A percentile compares a stretch with the other conserved stretches of the same genome.
These are phyloP conservation scores for Hyaloscypha hepaticicola DNA, from an alignment of 495 filamentous ascomycete genomes.

Conservation along the genomic window DNA sequence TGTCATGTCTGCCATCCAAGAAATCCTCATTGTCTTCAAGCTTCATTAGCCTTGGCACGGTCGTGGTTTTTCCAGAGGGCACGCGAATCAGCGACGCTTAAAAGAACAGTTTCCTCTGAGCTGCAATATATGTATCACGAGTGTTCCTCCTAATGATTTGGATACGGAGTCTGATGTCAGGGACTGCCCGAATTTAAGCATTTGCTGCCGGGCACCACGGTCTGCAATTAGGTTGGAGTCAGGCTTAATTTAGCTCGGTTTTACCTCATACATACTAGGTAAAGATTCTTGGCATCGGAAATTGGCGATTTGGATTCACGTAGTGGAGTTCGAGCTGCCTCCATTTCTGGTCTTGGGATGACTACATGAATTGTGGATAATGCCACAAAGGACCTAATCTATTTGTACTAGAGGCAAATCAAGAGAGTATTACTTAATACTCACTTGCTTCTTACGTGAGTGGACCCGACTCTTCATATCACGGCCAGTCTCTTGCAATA, in stretches of 20 bases:
- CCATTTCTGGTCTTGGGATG: not conserved
- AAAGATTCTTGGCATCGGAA: no score
- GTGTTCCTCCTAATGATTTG: no score
- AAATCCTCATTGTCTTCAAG: slow-evolving; percentile 1
- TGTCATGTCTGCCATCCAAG: not conserved
- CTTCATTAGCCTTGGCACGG: not conserved
- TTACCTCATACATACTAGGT: not conserved
- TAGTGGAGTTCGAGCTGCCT: not conserved
- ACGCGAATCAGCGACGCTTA: not conserved
- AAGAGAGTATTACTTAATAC: not conserved
- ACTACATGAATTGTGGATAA: not conserved
- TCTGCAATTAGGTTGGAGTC: no score
- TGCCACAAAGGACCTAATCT: not conserved
- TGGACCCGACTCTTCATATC: not conserved
- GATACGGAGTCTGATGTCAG: no score
- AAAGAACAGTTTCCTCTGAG: no score
- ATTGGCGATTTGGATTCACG: no score
- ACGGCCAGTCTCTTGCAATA: not conserved
- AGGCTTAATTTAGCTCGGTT: not conserved
- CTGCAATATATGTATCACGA: no score
- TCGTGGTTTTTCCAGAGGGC: not conserved
- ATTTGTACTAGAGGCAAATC: not conserved
- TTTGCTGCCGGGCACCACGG: no score
- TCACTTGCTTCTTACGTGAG: no score
- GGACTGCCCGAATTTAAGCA: no score